These are phyloP conservation scores for Solanum rostratum DNA, from an alignment of 257 asterid genomes.

Conservation along the genomic window DNA sequence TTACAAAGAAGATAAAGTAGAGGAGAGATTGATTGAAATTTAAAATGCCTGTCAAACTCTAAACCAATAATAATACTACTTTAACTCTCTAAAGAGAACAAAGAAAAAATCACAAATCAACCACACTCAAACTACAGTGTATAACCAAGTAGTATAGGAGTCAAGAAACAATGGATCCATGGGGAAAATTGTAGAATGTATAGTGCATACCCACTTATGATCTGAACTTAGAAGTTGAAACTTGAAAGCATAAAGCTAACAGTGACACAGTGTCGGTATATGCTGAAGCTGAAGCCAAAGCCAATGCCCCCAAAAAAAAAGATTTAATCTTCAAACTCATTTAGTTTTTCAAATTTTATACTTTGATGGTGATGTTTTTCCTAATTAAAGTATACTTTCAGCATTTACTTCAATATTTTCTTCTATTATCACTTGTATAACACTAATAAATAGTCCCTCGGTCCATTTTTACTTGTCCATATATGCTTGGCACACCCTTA, in stretches of 20 bases:
- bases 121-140: not conserved
- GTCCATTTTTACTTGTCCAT: no score
- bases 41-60: not conserved
- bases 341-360: not conserved
- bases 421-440: not conserved
- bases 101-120: not conserved
- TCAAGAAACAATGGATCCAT: not conserved
- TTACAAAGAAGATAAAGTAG: not conserved
- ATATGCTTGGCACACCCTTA: not conserved
- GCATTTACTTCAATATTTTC: not conserved
- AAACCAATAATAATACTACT: not conserved
- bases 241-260: not conserved
- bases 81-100: not conserved
- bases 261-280: not conserved
- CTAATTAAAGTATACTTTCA: not conserved
- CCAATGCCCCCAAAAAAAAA: not conserved
- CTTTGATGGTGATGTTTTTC: not conserved
- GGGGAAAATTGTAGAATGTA: not conserved
- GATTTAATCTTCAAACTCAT: not conserved
- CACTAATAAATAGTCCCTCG: not conserved
- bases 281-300: not conserved
- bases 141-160: not conserved
- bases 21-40: not conserved
- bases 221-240: not conserved
- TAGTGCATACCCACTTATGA: not conserved